These are phyloP conservation scores for Yarrowia hollandica DNA, from an alignment of 805 yeast genomes.

Conservation along the genomic window DNA sequence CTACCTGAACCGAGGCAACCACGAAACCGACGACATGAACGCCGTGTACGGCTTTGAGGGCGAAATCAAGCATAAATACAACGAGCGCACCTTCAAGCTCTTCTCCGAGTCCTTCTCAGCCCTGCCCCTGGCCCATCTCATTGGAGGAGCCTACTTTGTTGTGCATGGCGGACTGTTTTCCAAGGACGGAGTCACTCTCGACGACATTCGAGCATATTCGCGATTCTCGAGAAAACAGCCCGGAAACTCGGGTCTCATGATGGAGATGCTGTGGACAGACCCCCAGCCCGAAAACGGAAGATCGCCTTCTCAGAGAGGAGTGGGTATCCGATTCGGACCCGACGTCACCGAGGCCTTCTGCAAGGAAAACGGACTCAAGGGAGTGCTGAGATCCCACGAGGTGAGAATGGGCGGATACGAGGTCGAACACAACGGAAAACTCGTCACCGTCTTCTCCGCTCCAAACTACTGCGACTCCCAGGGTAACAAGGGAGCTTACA, in stretches of 20 bases:
- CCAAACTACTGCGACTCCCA: conserved; percentile 95
- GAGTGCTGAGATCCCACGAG: conserved; percentile 91
- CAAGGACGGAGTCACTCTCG: conserved; percentile 65
- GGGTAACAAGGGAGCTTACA: conserved; percentile 87
- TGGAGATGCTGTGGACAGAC: conserved; percentile 97
- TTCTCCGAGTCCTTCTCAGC: conserved; percentile 84
- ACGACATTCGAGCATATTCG: conserved; percentile 70
- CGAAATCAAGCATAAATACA: conserved; percentile 89
- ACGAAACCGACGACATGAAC: conserved; percentile 96
- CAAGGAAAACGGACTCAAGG: conserved; percentile 65
- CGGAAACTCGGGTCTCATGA: conserved; percentile 85
- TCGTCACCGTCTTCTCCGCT: conserved; percentile 95
- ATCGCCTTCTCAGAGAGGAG: conserved; percentile 87
- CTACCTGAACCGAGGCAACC: conserved; percentile 90
- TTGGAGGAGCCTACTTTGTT: conserved; percentile 75
- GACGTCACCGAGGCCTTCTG: conserved; percentile 85
- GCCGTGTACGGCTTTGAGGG: conserved; percentile 94
- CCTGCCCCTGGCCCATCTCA: conserved; percentile 80
- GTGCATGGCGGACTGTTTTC: conserved; percentile 97
- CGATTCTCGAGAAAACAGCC: conserved; percentile 75
- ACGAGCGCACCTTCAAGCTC: conserved; percentile 73
- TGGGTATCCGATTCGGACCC: conserved; percentile 96
- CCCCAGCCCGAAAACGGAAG: conserved; percentile 81
- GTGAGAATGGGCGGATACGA: conserved; percentile 91
- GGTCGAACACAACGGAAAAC: conserved; percentile 78